Conservation (phyloP, 2,329 filamentous ascomycete species). For the Aphanoascus verrucosus region DNA sequence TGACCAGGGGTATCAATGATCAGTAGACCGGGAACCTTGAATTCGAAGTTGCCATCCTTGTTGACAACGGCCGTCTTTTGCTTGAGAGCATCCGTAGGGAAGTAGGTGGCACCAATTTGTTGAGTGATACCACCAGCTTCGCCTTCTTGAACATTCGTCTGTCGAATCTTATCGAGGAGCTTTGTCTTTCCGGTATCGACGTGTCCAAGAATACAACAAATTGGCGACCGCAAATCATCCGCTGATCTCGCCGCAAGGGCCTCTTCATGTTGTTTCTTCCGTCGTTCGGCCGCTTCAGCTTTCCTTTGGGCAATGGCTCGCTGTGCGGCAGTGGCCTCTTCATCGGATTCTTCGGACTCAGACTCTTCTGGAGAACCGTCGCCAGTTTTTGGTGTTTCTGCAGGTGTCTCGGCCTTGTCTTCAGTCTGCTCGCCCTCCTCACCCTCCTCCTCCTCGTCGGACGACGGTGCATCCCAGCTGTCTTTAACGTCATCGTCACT, state of each 20-base stretch:
- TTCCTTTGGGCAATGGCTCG: constrained; percentile 67
- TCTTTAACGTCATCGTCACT: constrained; percentile 74
- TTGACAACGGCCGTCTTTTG: constrained; percentile 94
- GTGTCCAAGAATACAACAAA: constrained; percentile 99
- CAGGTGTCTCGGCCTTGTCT: constrained; percentile 19
- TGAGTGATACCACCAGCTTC: constrained; percentile 99
- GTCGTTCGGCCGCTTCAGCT: constrained; percentile 75
- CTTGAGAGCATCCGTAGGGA: constrained; percentile 84
- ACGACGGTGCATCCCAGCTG: constrained; percentile 66
- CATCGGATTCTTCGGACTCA: constrained; percentile 44
- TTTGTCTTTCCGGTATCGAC: constrained; percentile 99
- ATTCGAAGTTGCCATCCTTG: constrained; percentile 76
- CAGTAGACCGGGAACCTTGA: constrained; percentile 93
- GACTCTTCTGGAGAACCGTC: constrained; percentile 35
- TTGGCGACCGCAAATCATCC: constrained; percentile 90
- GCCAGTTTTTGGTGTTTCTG: constrained; percentile 18
- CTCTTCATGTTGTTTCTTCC: constrained; percentile 82
- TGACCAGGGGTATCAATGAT: constrained; percentile 98
- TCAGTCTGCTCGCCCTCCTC: constrained; percentile 41
- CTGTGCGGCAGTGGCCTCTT: constrained; percentile 58
- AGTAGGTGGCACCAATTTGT: constrained; percentile 98
- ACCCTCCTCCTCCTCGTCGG: constrained; percentile 54
- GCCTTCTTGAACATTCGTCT: constrained; percentile 97
- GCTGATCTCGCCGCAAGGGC: constrained; percentile 83
- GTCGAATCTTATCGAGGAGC: constrained; percentile 92